Base-by-base conservation (phyloP, 2,329 filamentous ascomycete species). In the Fusarium algeriense region DNA sequence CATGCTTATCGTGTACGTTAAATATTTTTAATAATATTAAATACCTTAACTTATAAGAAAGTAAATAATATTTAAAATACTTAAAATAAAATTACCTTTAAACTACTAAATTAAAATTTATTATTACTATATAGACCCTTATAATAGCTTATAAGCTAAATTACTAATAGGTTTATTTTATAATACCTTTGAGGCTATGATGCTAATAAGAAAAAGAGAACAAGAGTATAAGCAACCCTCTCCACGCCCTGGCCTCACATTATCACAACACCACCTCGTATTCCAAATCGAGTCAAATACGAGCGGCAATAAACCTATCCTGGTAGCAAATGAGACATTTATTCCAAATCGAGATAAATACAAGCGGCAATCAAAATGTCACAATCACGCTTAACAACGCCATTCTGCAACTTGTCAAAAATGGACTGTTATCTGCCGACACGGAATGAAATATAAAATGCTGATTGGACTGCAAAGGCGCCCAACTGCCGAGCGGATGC, bases 221-320 rank as follows among this genome's bases (percentile, higher is more conserved):
- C 7, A 17, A 17, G 1, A 20, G 1, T 20, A 2, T 11, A 48
- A 3, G 28, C 10, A 0, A 9, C 14, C 9, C 2, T 11, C 4
- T 8, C 4, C 6, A 35, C 34, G 34, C 23, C 14, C 15, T 7
- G 6, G 2, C 6, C 46, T 34, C 30, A 13, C 30, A 34, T 19
- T 15, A 34, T 7, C n/a, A 8, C 5, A 15, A 19, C 11, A 23
- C n/a, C 8, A 23, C 15, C 30, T 23, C 46, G 15, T 49, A 49
- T 49, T 49, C 46, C 30, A n/a, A 23, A 49, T 23, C 15, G n/a
- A n/a, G 46, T 15, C 13, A 23, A 17, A 19, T 49, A 34, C 46
- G 46, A 49, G 46, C 7, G 28, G 10, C 28, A 30, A 10, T 30
- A 7, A 30, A 10, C 28, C 28, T 30, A 10, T 7, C 28, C 7